These are phyloP conservation scores for Lactuca sativa DNA, from an alignment of 129 eudicot genomes.

Conservation along the genomic window DNA sequence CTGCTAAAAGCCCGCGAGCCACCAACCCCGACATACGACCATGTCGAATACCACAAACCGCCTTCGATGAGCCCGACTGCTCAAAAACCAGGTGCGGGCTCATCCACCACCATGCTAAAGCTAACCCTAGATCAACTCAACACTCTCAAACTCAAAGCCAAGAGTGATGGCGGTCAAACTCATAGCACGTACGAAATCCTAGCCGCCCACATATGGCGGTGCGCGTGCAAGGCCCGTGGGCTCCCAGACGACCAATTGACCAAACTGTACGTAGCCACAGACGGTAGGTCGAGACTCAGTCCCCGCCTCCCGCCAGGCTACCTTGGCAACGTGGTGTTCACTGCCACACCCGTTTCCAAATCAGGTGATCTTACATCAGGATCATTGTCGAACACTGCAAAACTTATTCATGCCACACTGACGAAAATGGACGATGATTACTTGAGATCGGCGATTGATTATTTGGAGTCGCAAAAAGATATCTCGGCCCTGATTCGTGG, in stretches of 20 bases:
- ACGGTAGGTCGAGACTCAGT: slow-evolving; percentile 55
- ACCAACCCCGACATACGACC: slow-evolving; percentile 50
- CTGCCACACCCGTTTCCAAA: slow-evolving; percentile 43
- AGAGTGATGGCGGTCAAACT: slow-evolving; percentile 22
- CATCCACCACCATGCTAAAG: slow-evolving; percentile 46
- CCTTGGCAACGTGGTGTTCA: slow-evolving; percentile 66
- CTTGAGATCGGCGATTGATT: slow-evolving; percentile 61
- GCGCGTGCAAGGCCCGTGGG: slow-evolving; percentile 65
- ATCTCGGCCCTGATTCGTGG: slow-evolving; percentile 49
- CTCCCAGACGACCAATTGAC: slow-evolving; percentile 50
- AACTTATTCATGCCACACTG: slow-evolving; percentile 44
- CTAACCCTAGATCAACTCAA: slow-evolving; percentile 54
- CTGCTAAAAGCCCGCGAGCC: slow-evolving; percentile 55
- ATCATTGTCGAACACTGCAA: slow-evolving; percentile 45
- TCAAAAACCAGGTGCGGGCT: slow-evolving; percentile 13
- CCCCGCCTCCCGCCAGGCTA: slow-evolving; percentile 64
- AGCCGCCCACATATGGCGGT: slow-evolving; percentile 68
- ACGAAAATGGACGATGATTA: slow-evolving; percentile 53
- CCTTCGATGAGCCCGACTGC: slow-evolving; percentile 33
- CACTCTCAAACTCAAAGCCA: slow-evolving; percentile 49
- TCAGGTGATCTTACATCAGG: slow-evolving; percentile 43
- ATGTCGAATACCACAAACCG: slow-evolving; percentile 55
- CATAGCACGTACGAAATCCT: slow-evolving; percentile 55
- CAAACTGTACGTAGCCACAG: slow-evolving; percentile 55
- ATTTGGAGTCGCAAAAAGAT: slow-evolving; percentile 48